Percentiles rank a stretch among this genome's conserved stretches.
Conservation (phyloP, 2,329 filamentous ascomycete genomes). For the Neonectria neomacrospora region DNA sequence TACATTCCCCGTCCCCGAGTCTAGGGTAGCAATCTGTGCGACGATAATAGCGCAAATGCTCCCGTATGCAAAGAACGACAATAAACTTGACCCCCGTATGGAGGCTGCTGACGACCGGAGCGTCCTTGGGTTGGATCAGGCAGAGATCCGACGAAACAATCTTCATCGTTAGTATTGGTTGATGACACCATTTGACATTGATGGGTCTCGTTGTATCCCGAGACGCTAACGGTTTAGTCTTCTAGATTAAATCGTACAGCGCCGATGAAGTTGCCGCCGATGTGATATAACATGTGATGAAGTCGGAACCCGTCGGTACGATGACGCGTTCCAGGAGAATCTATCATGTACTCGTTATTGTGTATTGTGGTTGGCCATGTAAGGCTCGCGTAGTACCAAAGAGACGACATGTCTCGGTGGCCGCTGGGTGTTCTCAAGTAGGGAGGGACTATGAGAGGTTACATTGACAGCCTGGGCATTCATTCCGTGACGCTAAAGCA, state of each 20-base stretch:
- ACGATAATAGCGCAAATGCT: slow-evolving; percentile 30
- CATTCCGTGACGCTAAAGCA: not conserved
- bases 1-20: slow-evolving; percentile 3
- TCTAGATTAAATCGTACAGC: not conserved
- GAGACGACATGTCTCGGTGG: not conserved
- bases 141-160: not conserved
- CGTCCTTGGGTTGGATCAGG: not conserved
- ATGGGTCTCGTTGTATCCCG: not conserved
- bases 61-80: slow-evolving; percentile 27
- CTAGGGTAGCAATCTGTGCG: slow-evolving; percentile 13
- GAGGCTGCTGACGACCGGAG: not conserved
- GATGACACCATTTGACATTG: not conserved
- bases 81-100: slow-evolving; percentile 13
- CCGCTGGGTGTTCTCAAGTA: not conserved
- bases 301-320: not conserved
- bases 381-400: slow-evolving; percentile 1
- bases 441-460: not conserved
- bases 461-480: not conserved
- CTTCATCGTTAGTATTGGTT: not conserved
- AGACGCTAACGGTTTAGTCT: not conserved
- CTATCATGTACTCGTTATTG: not conserved
- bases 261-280: not conserved
- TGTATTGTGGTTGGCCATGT: not conserved
- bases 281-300: not conserved
- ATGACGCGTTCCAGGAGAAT: not conserved